Base-by-base conservation (phyloP, 2,329 filamentous ascomycete genomes). In the Penicillium janthinellum region DNA sequence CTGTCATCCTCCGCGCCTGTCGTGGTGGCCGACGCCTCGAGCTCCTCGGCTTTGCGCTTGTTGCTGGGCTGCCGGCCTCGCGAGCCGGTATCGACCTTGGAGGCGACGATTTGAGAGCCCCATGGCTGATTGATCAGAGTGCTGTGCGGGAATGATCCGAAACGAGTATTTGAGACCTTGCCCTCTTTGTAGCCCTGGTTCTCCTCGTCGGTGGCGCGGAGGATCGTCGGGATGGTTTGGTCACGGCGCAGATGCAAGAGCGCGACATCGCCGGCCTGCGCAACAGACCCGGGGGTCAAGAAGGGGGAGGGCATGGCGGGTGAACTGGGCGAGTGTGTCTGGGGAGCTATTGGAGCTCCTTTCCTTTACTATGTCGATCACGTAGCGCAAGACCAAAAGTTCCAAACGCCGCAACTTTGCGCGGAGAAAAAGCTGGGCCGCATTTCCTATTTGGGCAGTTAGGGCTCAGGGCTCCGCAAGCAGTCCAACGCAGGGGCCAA, bases 101-200 rank as follows among this genome's bases (percentile, higher is more conserved):
- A 96, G 7, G 95, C 95, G 49, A 91, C 85, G 22, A 98, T 88
- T 74, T 98, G 95, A 6, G 90, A 92, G 31, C 95, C 95, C 94
- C 94, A 98, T 44, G 91, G 90, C 56, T 92, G 82, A 5, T 86
- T 83, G 57, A 96, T 84, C 48, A 94, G 78, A 0, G 90, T 93
- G 11, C 85, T 89, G 73, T 94, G 91, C 0, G 91, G 90, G 61
- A 92, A 94, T 0, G 93, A 96, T 51, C 95, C 95, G 71, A 96
- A 99, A 47, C 93, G 88, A 1, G 94, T 99, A 78, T 96, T 98
- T 56, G 93, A 86, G 2, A 92, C 89, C 49, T 88, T 88, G 38
- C 90, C 90, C 72, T 92, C 89, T 34, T 85, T 84, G 69, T 92
- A 92, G 60, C 90, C 90, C 70, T 88, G 84, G 64, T 89, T 83